Percentiles rank a stretch among this genome's conserved stretches.
Evolutionary conservation across 805 yeast species (phyloP).

Genomic region (Cyberlindnera xylosilytica): DNA sequence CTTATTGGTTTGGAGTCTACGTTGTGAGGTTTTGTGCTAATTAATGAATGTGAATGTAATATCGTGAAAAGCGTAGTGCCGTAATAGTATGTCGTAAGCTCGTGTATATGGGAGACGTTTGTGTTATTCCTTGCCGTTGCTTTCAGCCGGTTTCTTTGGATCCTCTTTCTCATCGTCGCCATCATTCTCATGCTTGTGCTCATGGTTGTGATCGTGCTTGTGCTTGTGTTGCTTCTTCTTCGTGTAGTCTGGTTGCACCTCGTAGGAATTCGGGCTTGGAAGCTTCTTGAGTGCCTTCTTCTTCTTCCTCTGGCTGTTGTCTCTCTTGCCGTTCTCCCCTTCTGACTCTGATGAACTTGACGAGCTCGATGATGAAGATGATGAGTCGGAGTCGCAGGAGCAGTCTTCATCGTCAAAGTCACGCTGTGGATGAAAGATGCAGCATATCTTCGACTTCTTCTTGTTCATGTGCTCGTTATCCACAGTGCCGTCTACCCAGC

Average conservation of each 20-base stretch:
- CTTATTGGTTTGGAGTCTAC: conserved; percentile 60
- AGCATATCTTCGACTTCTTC: conserved; percentile 89
- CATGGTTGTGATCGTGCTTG: conserved; percentile 6
- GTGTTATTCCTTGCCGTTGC: no score
- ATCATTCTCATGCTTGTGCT: background rate
- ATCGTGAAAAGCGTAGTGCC: no score
- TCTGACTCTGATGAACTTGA: conserved; percentile 26
- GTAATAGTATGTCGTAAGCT: no score
- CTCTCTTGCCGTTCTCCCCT: conserved; percentile 35
- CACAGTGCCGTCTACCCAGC: conserved; percentile 82
- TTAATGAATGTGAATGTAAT: background rate
- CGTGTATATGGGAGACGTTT: no score
- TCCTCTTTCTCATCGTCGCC: no score
- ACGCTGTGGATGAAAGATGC: conserved; percentile 78
- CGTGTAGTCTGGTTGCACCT: conserved; percentile 70
- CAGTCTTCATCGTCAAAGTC: conserved; percentile 46
- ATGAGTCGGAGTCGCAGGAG: conserved; percentile 31
- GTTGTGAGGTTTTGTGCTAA: conserved; percentile 19
- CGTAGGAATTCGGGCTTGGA: conserved; percentile 79
- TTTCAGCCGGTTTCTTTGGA: no score
- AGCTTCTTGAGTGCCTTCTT: conserved; percentile 28
- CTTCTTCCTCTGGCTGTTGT: conserved; percentile 33
- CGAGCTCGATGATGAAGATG: conserved; percentile 22
- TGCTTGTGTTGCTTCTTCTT: conserved; percentile 22
- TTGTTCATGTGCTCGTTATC: conserved; percentile 88